Evolutionary conservation across 495 filamentous ascomycete genomes (phyloP), one percentile per base, ranked within the genome.

Genomic region (Penicillium maclennaniae): DNA sequence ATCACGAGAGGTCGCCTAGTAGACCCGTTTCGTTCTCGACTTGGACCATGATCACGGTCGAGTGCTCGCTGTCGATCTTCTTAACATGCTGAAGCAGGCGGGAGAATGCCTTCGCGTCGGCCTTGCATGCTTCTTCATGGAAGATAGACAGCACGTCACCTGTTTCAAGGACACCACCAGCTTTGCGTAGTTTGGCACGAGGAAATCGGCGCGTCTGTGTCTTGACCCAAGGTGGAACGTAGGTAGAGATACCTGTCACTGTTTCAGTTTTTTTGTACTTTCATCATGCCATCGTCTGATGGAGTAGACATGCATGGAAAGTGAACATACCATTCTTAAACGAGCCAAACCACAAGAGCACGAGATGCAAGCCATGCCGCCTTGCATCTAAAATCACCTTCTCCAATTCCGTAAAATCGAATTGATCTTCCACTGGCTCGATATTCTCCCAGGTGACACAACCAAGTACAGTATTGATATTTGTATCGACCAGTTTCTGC

Each of bases 401-500:
- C 45, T 78, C 72, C 6, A 79, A 66, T 50, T 78, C 67, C 5
- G 51, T 48, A 43, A 79, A 77, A 37, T 68, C 56, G 51, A 81
- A 80, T 19, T 66, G 45, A 12, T 70, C 73, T 59, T 80, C 76
- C 0, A 49, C 54, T 7, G 76, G 71, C 63, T 80, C 77, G 45
- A 79, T 73, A 21, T 67, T 51, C 50, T 79, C 77, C 77, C 77
- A 80, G 2, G 70, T 70, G 6, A 80, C 76, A 55, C 66, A 71
- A 14, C 76, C 77, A n/a, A 80, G 67, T 14, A 79, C 63, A 7
- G 76, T 80, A 55, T 80, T 80, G 58, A 77, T 59, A 28, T 73
- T 66, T 4, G 63, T 68, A 31, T 63, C 65, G 1, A 63, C 66
- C 31, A 79, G 43, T 45, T 76, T 73, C 47, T 62, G 67, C 75